phyloP scores from a whole-genome alignment of 1,284 basidiomycete species.

The Mycena citricolor region DNA sequence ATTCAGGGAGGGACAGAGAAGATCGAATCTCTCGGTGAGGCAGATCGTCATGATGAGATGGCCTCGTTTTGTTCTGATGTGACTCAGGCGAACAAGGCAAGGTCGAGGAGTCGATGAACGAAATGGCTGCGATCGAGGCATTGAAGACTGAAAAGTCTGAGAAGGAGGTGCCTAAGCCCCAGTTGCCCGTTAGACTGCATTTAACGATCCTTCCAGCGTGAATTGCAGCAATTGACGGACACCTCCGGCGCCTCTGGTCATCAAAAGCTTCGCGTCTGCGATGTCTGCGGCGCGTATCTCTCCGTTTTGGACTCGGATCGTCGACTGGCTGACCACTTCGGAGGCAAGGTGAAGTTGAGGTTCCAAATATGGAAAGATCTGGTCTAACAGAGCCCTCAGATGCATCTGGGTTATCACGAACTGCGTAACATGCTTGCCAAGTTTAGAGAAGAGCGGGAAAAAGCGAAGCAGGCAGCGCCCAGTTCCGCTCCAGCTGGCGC shows the following conservation, averaged over 20 bases:
- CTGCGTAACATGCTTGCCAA: constrained; percentile 90
- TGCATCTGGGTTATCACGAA: constrained; percentile 99
- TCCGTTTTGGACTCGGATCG: constrained; percentile 98
- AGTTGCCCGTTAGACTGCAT: constrained; percentile 16
- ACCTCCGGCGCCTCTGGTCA: constrained; percentile 98
- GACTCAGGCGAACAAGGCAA: constrained; percentile 87
- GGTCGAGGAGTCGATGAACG: constrained; percentile 97
- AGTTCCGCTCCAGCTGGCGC: constrained; percentile 38
- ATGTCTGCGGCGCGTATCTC: constrained; percentile 98
- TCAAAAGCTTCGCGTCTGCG: constrained; percentile 98
- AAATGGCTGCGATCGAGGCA: constrained; percentile 96
- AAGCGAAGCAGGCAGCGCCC: constrained; percentile 65
- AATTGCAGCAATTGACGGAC: constrained; percentile 95
- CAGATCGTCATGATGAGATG: constrained; percentile 18
- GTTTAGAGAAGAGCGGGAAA: constrained; percentile 86
- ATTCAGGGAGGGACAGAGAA: constrained; percentile 98
- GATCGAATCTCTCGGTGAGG: constrained; percentile 88
- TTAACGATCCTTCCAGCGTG: constrained; percentile 54
- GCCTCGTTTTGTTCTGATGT: constrained; percentile 24
- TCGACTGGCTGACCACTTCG: constrained; percentile 98
- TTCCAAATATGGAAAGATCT: constrained; percentile 18
- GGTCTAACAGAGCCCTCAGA: constrained; percentile 48
- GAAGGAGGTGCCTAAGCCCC: constrained; percentile 72
- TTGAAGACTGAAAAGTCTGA: constrained; percentile 94
- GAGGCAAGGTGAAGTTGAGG: constrained; percentile 82